A percentile compares a stretch with the other conserved stretches of the same genome.
Conservation (phyloP, 192 early-diverging fungal genomes). For the Coemansia sp. region DNA sequence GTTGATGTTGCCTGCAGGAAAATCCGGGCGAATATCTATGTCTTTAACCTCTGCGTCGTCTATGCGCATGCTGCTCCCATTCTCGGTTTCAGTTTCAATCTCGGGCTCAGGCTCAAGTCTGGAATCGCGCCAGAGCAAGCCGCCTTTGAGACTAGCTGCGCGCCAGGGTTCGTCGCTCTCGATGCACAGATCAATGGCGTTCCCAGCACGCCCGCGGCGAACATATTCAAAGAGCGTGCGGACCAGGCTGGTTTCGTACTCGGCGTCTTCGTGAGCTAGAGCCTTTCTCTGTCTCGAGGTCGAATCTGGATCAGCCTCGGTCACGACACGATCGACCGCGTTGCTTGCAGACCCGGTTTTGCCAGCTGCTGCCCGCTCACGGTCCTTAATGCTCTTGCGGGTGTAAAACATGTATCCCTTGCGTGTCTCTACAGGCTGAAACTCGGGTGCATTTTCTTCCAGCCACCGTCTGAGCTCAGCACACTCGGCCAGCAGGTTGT, state of each 20-base stretch:
- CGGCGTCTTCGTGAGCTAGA: slow-evolving; percentile 34
- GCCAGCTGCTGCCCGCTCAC: slow-evolving; percentile 5
- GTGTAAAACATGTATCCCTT: slow-evolving; percentile 57
- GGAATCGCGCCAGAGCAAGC: slow-evolving; percentile 58
- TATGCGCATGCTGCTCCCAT: slow-evolving; percentile 20
- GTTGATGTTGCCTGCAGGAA: slow-evolving; percentile 49
- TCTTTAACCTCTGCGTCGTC: slow-evolving; percentile 10
- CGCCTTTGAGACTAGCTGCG: slow-evolving; percentile 75
- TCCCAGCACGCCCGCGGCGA: slow-evolving; percentile 65
- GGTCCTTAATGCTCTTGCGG: slow-evolving; percentile 31
- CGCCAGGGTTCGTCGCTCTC: slow-evolving; percentile 77
- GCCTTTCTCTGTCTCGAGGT: slow-evolving; percentile 36
- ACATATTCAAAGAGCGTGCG: slow-evolving; percentile 75
- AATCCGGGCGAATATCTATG: slow-evolving; percentile 18
- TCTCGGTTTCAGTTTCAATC: slow-evolving; percentile 8
- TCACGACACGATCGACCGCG: slow-evolving; percentile 11
- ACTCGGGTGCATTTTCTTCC: slow-evolving; percentile 45
- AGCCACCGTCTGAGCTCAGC: slow-evolving; percentile 53
- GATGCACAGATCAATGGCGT: slow-evolving; percentile 71
- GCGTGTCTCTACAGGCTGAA: slow-evolving; percentile 53
- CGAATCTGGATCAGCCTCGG: slow-evolving; percentile 43
- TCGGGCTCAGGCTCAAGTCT: slow-evolving; percentile 20
- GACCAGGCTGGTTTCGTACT: slow-evolving; percentile 59
- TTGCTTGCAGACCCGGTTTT: neutral
- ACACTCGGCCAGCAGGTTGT: slow-evolving; percentile 36